Percentiles rank a stretch among this genome's conserved stretches.
Conservation (phyloP, 768 basidiomycete species). For the Leccinum incarnatum region DNA sequence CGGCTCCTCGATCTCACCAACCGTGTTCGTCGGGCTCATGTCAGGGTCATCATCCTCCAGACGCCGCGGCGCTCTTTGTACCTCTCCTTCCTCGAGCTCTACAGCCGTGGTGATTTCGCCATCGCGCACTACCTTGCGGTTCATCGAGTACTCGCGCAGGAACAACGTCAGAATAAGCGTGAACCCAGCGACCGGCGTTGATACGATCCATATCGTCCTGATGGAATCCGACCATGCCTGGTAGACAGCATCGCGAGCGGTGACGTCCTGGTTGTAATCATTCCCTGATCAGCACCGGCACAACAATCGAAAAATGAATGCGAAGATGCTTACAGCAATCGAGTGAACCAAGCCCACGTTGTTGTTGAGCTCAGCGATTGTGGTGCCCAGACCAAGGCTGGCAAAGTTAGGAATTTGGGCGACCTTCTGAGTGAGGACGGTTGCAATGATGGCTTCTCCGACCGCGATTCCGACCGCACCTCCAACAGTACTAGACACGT, state of each 20-base stretch:
- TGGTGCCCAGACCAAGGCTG: constrained; percentile 34
- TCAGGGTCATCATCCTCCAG: background rate
- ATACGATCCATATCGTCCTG: constrained; percentile 61
- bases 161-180: constrained; percentile 53
- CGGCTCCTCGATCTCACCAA: background rate
- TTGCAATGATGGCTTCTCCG: constrained; percentile 68
- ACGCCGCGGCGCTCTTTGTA: background rate
- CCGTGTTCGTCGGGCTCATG: background rate
- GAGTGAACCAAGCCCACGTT: constrained; percentile 43
- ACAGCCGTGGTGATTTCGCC: constrained; percentile 23
- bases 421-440: constrained; percentile 42
- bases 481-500: constrained; percentile 53
- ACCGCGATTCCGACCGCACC: constrained; percentile 76
- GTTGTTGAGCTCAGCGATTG: constrained; percentile 43
- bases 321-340: constrained; percentile 17
- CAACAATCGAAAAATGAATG: background rate
- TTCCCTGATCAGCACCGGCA: background rate
- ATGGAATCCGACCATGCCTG: constrained; percentile 68
- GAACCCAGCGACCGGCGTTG: constrained; percentile 54
- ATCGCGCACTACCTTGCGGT: constrained; percentile 47
- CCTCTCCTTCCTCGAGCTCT: constrained; percentile 31
- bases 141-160: constrained; percentile 58
- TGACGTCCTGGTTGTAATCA: constrained; percentile 41
- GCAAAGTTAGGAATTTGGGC: constrained; percentile 31
- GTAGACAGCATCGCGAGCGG: constrained; percentile 47